phyloP scores from a whole-genome alignment of 179 eudicot genomes.

The Spergularia azorica region DNA sequence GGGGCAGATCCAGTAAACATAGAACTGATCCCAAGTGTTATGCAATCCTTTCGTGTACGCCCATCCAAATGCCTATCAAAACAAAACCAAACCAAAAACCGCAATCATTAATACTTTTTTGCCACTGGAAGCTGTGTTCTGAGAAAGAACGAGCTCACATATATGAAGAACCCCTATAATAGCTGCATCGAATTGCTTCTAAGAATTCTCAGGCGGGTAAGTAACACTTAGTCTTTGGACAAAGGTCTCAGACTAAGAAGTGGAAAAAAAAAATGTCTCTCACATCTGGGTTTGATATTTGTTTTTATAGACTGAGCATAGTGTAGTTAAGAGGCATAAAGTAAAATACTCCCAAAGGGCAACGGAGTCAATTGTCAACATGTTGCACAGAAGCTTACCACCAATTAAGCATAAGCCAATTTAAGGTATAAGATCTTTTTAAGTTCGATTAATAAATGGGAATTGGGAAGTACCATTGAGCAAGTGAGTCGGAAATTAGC shows the following conservation, averaged over 20 bases:
- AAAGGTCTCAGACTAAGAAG: no score
- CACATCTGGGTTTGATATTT: no score
- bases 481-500: no score
- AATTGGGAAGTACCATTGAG: no score
- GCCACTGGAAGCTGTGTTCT: no score
- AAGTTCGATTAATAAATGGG: no score
- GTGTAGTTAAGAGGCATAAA: neutral
- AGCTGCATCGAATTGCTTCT: no score
- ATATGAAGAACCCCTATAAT: no score
- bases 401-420: neutral
- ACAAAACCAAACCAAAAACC: conserved; percentile 4
- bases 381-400: neutral
- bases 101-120: neutral
- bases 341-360: neutral
- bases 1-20: conserved; percentile 92
- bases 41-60: conserved; percentile 74
- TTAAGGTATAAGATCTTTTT: neutral
- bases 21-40: conserved; percentile 86
- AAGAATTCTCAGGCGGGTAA: no score
- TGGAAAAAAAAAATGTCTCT: no score
- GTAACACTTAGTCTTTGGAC: no score
- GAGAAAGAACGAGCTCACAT: no score
- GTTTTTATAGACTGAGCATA: neutral
- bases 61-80: conserved; percentile 89
- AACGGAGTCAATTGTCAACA: neutral